phyloP scores from a whole-genome alignment of 306 rosid genomes.

The Inga oerstediana region DNA sequence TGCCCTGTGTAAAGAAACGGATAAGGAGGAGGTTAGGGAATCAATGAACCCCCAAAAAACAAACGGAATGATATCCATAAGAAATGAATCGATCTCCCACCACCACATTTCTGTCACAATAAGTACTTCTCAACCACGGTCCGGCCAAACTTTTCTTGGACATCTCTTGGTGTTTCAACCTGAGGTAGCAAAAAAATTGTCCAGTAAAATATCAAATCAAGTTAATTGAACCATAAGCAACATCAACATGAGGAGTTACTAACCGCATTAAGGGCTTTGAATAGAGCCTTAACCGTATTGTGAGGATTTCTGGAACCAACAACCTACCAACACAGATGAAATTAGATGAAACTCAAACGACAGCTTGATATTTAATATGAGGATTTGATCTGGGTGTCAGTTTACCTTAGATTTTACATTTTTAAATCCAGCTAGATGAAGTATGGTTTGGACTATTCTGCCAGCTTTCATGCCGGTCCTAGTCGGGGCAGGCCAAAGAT shows the following conservation, averaged over 20 bases:
- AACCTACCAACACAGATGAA: conserved; percentile 51
- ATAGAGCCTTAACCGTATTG: conserved; percentile 86
- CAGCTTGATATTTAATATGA: conserved; percentile 16
- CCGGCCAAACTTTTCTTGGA: conserved; percentile 88
- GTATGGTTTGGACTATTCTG: conserved; percentile 74
- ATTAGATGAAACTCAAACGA: conserved; percentile 32
- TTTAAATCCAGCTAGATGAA: conserved; percentile 86
- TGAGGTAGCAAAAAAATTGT: conserved; percentile 40
- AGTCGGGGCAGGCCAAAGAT: conserved; percentile 97
- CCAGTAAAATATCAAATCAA: conserved; percentile 17
- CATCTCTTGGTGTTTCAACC: conserved; percentile 92
- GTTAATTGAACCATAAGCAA: conserved; percentile 18
- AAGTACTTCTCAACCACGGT: conserved; percentile 92
- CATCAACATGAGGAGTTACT: conserved; percentile 42
- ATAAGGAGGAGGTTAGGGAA: background rate
- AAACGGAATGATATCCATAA: conserved; percentile 27
- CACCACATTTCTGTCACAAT: conserved; percentile 49
- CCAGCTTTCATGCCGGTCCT: conserved; percentile 89
- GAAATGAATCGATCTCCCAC: conserved; percentile 21
- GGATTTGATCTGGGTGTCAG: conserved; percentile 24
- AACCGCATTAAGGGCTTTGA: conserved; percentile 90
- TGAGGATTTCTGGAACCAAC: conserved; percentile 88
- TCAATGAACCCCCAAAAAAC: background rate
- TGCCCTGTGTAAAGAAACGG: background rate
- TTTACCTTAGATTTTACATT: conserved; percentile 93